Percentiles rank a stretch among this genome's conserved stretches.
phyloP scores from a whole-genome alignment of 805 yeast species.

The Clavispora asparagi region DNA sequence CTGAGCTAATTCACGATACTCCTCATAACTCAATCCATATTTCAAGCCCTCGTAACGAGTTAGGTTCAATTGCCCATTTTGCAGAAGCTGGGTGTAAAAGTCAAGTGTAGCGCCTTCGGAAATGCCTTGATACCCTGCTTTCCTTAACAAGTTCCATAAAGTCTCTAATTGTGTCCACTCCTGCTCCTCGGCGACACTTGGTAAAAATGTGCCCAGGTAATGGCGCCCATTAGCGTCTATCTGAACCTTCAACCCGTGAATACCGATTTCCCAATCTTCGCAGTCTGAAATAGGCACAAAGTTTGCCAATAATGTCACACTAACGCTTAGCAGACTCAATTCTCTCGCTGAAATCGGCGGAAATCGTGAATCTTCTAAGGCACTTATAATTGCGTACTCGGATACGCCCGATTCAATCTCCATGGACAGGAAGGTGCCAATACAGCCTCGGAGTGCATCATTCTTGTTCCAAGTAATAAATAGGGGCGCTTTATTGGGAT shows the following conservation, averaged over 20 bases:
- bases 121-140: slow-evolving; percentile 49
- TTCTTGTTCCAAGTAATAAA: slow-evolving; percentile 83
- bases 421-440: slow-evolving; percentile 73
- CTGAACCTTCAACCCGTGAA: slow-evolving; percentile 69
- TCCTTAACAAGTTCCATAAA: slow-evolving; percentile 59
- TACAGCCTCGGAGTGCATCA: slow-evolving; percentile 74
- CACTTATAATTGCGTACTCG: slow-evolving; percentile 56
- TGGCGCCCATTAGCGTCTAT: slow-evolving; percentile 37
- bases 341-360: slow-evolving; percentile 56
- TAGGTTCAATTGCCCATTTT: slow-evolving; percentile 29
- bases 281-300: slow-evolving; percentile 50
- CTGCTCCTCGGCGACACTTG: slow-evolving; percentile 86
- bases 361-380: slow-evolving; percentile 76
- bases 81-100: slow-evolving; percentile 25
- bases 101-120: slow-evolving; percentile 10
- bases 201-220: slow-evolving; percentile 78
- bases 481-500: slow-evolving; percentile 42
- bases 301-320: slow-evolving; percentile 61
- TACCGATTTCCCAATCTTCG: slow-evolving; percentile 75
- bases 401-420: slow-evolving; percentile 54
- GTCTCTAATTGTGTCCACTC: slow-evolving; percentile 76
- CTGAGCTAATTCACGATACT: slow-evolving; percentile 9
- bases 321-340: slow-evolving; percentile 46
- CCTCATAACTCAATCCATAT: slow-evolving; percentile 19
- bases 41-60: slow-evolving; percentile 35